Percentiles rank a stretch among this genome's conserved stretches.
Conservation (phyloP, 495 filamentous ascomycete genomes). For the Aspergillus mulundensis region DNA sequence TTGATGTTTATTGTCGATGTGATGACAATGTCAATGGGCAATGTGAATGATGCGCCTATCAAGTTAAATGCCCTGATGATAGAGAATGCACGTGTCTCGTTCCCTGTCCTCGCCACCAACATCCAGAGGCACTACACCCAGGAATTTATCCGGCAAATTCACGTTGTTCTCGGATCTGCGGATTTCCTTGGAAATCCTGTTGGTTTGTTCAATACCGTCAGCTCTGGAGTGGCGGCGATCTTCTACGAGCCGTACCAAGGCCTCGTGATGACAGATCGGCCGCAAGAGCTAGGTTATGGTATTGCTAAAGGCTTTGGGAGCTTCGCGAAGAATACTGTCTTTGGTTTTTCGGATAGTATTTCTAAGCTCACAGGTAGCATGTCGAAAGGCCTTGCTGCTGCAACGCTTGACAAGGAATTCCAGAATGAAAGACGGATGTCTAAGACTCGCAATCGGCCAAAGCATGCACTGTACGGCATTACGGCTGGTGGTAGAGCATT, state of each 20-base stretch:
- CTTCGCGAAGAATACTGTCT: constrained; percentile 98
- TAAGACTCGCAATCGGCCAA: constrained; percentile 86
- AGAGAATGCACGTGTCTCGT: constrained; percentile 90
- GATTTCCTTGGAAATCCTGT: constrained; percentile 99
- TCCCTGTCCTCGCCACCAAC: constrained; percentile 75
- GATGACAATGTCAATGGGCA: constrained; percentile 98
- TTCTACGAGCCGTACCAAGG: constrained; percentile 99
- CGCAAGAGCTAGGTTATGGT: constrained; percentile 88
- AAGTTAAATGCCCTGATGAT: constrained; percentile 89
- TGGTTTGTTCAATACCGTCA: constrained; percentile 96
- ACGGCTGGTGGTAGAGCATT: constrained; percentile 95
- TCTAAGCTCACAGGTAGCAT: constrained; percentile 96
- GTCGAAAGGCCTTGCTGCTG: constrained; percentile 90
- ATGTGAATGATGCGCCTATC: constrained; percentile 95
- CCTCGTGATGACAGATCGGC: constrained; percentile 89
- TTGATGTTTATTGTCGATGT: constrained; percentile 98
- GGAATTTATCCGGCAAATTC: constrained; percentile 89
- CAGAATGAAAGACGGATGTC: constrained; percentile 94
- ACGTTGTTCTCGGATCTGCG: constrained; percentile 92
- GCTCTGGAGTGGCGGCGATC: constrained; percentile 92
- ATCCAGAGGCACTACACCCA: constrained; percentile 93
- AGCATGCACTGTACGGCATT: constrained; percentile 94
- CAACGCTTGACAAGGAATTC: constrained; percentile 97
- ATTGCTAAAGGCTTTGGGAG: constrained; percentile 95
- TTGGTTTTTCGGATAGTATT: constrained; percentile 92